Evolutionary conservation across 768 basidiomycete species (phyloP), one percentile per base, ranked within the genome.

Genomic region (Amanita muscaria): DNA sequence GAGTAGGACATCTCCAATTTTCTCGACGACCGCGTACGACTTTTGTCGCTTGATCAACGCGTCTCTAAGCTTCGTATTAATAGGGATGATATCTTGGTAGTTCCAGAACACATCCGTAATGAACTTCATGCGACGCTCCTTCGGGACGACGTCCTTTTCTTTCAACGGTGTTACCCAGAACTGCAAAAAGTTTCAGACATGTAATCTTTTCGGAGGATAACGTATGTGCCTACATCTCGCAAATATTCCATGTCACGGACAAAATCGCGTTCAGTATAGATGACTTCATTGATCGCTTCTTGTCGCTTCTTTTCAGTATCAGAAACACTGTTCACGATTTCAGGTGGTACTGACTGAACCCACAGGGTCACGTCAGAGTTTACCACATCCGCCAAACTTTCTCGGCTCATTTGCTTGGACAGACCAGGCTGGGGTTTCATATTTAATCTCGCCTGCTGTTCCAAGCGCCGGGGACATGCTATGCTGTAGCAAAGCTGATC

Each of bases 31-130:
- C 10, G 91, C 92, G 53, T 88, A 90, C 19, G 83, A 80, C 59
- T 98, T 97, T 64, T 98, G 96, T 7, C 96, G 79, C 64, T 93
- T 96, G 52, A 82, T 93, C 41, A 99, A 73, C 5, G 88, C 83
- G 57, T 99, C 96, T 3, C 91, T 82, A n/a, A 99, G 73, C 14
- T 83, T 76, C 1, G 77, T 88, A 61, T 94, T 97, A 53, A 97
- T 92, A 0, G 77, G 75, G 44, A 97, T 83, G 53, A 99, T 92
- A 51, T 96, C 92, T 52, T 83, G 78, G 16, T 97, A 73, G 59
- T 99, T 99, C 96, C 96, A 98, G 65, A 99, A 98, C 35, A 98
- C 92, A 57, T 96, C 93, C 21, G 80, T 74, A 24, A 97, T 69
- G 62, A 99, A 96, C 55, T 88, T 85, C 16, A 80, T 80, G 15